Conservation (phyloP, 2,329 filamentous ascomycete species). For the Fusarium denticulatum region DNA sequence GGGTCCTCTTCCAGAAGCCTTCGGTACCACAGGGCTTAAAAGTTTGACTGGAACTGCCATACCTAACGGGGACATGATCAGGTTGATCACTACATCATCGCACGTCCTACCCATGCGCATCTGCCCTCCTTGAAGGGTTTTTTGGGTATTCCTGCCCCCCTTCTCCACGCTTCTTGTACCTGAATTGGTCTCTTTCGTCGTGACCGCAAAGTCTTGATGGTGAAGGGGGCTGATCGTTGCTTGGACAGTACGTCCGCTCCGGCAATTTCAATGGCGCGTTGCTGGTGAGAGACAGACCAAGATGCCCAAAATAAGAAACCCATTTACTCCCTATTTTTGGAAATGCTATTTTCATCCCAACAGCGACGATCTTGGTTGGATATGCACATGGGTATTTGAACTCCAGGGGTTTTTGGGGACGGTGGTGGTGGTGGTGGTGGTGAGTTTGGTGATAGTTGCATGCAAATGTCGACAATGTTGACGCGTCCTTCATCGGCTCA, state of each 20-base stretch:
- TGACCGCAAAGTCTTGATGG: constrained; percentile 17
- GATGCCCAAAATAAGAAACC: constrained; percentile 16
- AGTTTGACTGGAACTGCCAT: constrained; percentile 29
- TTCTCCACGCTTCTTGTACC: constrained; percentile 27
- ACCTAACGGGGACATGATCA: constrained; percentile 29
- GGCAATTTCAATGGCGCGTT: constrained; percentile 26
- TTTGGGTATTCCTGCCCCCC: constrained; percentile 19
- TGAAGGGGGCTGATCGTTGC: constrained; percentile 36
- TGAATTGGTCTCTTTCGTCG: constrained; percentile 10
- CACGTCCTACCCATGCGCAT: constrained; percentile 35
- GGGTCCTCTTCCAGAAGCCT: constrained; percentile 34
- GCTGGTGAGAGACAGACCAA: constrained; percentile 16
- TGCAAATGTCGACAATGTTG: constrained; percentile 1
- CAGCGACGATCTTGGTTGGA: constrained; percentile 16
- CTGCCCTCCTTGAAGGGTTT: constrained; percentile 20
- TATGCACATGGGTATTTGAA: not conserved
- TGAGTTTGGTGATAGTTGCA: constrained; percentile 9
- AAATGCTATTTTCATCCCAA: constrained; percentile 32
- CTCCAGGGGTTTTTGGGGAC: not conserved
- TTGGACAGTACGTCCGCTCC: constrained; percentile 23
- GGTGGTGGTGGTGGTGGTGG: not conserved
- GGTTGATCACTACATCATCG: constrained; percentile 40
- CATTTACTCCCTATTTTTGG: constrained; percentile 31
- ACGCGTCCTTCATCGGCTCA: not conserved
- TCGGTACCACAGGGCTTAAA: constrained; percentile 28